These are phyloP conservation scores for Bretschneidera sinensis DNA, from an alignment of 345 rosid genomes.

Conservation along the genomic window DNA sequence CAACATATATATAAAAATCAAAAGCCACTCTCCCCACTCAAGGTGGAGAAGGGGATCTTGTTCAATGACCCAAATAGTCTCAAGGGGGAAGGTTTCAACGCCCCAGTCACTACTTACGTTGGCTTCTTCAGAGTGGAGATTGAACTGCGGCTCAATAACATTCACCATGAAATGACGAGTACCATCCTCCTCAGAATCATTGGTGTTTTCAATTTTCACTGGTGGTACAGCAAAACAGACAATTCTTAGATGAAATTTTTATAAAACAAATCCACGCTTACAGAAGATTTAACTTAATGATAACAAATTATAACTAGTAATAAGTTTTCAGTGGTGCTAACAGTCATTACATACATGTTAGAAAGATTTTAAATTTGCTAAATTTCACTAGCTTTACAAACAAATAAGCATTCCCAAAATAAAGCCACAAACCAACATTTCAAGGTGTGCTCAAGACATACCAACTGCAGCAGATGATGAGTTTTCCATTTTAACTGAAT, in stretches of 20 bases:
- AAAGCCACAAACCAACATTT: background rate
- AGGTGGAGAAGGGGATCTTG: background rate
- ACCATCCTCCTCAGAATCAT: slow-evolving; percentile 75
- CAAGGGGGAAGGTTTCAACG: background rate
- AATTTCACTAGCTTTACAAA: background rate
- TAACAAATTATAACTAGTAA: background rate
- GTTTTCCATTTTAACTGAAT: slow-evolving; percentile 38
- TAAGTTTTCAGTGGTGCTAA: background rate
- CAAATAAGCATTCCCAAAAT: background rate
- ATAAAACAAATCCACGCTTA: background rate
- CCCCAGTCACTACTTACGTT: slow-evolving; percentile 55
- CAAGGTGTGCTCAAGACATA: slow-evolving; percentile 26
- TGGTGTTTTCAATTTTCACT: slow-evolving; percentile 43
- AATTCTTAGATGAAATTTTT: slow-evolving; percentile 19
- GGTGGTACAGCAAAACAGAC: slow-evolving; percentile 30
- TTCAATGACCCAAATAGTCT: background rate
- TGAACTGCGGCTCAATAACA: slow-evolving; percentile 94
- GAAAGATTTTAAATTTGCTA: background rate
- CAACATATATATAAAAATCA: too few species aligned
- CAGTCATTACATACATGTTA: slow-evolving; percentile 5
- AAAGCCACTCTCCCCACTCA: too few species aligned
- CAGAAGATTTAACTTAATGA: slow-evolving; percentile 1
- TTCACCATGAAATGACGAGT: slow-evolving; percentile 92
- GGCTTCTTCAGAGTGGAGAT: slow-evolving; percentile 98
- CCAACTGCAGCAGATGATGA: slow-evolving; percentile 44